Base-by-base conservation (phyloP, 805 yeast genomes). In the Schizosaccharomyces lindneri region DNA sequence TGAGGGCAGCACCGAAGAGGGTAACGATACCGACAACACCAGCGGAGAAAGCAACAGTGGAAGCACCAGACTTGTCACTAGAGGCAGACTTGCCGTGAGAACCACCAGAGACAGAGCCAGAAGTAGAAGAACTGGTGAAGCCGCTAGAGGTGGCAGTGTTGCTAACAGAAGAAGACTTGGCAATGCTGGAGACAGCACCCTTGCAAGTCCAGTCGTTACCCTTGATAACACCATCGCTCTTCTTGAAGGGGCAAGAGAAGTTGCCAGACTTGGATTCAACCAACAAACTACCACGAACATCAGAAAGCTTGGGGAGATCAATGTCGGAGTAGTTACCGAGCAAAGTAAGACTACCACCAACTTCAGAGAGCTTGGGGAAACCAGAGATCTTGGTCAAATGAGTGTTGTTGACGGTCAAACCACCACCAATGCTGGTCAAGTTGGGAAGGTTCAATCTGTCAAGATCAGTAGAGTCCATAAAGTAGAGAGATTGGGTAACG, bases 251-350 rank as follows among this genome's bases (percentile, higher is more conserved):
- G 81, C 98, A 93, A 75, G 87, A 81, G 75, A 87, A 82, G 69
- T 84, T 83, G 71, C 86, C 84, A 63, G 75, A 71, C 55, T 71
- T 67, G 64, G 95, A 79, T 72, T 83, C 84, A 70, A 93, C 78
- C 70, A 76, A 75, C 75, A 89, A 94, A 74, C 95, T 96, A 81
- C 98, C 98, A 72, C 81, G 81, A 69, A 93, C 95, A 70, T 84
- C 80, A 68, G 74, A 76, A 73, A 93, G 81, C 43, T 80, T 69
- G 66, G 83, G 81, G 72, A 93, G 80, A 64, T 87, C 75, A 70
- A 93, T 93, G 70, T 81, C 79, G 72, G 82, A 77, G 75, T 87
- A 87, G 74, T 79, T 76, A 78, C 98, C 98, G 66, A 73, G 74
- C 66, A 90, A 74, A 71, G 77, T 78, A 66, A 90, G 81, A 68